Conservation (phyloP, 2,329 filamentous ascomycete species). For the Scedosporium aurantiacum region DNA sequence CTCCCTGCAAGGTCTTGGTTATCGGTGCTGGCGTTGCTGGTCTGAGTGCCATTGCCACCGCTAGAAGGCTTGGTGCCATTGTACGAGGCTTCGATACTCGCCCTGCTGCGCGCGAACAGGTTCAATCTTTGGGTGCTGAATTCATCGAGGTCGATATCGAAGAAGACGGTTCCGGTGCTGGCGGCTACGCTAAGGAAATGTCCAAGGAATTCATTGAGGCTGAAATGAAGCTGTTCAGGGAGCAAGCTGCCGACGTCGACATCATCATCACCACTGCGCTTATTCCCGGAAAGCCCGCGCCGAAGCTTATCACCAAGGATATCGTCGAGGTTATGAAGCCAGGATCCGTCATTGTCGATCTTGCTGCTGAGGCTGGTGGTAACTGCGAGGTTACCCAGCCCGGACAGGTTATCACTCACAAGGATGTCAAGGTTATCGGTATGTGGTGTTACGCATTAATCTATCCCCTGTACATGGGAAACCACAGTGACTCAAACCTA, state of each 20-base stretch:
- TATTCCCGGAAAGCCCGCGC: conserved; percentile 74
- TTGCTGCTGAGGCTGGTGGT: conserved; percentile 78
- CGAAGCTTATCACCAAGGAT: conserved; percentile 70
- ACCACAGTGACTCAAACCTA: neutral
- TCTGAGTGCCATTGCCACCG: conserved; percentile 77
- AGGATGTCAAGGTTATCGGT: conserved; percentile 79
- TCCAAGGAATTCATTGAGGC: conserved; percentile 87
- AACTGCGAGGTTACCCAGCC: conserved; percentile 77
- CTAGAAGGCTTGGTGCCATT: conserved; percentile 76
- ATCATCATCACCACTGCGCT: conserved; percentile 90
- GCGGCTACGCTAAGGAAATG: conserved; percentile 90
- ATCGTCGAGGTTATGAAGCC: conserved; percentile 82
- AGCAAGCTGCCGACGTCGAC: conserved; percentile 78
- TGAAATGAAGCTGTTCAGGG: conserved; percentile 85
- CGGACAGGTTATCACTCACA: conserved; percentile 58
- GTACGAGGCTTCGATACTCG: conserved; percentile 88
- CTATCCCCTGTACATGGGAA: neutral
- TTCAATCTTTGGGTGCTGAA: conserved; percentile 80
- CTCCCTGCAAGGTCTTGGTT: conserved; percentile 79
- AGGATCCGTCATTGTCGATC: conserved; percentile 76
- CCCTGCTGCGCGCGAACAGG: conserved; percentile 76
- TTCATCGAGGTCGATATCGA: conserved; percentile 79
- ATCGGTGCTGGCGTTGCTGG: conserved; percentile 87
- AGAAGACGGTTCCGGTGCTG: conserved; percentile 74
- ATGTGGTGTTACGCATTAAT: conserved; percentile 16